Base-by-base conservation (phyloP, 495 filamentous ascomycete genomes). In the Penicillium cataractarum region DNA sequence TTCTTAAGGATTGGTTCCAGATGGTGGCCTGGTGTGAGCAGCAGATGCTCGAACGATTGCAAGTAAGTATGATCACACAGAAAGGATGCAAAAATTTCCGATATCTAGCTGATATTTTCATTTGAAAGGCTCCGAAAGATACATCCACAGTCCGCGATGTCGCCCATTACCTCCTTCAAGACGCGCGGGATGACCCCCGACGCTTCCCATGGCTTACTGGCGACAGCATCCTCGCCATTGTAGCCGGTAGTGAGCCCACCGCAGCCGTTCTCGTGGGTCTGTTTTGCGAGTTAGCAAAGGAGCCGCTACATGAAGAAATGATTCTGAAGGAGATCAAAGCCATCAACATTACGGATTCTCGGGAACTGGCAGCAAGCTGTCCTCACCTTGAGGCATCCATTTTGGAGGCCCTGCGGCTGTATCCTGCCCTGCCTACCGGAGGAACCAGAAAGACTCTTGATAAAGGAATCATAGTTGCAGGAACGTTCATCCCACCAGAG, bases 351-450 rank as follows among this genome's bases (percentile, higher is more conserved):
- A 19, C 42, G n/a, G 63, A 65, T 44, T 24, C 46, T 5, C 44
- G 48, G 17, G 22, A 17, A 33, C 44, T 61, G 22, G 40, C 58
- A 48, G 17, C 27, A n/a, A n/a, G 26, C 8, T 73, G 85, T 27
- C 78, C 82, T 15, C 68, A 80, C 54, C 65, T 86, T 4, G 75
- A 80, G 44, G 74, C 69, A 6, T 70, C 78, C 35, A 85, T 87
- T 67, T 76, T 80, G 42, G 83, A 88, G 66, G 72, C 83, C 0
- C 66, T 86, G 32, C 72, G 83, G 3, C 66, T 87, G 12, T 76
- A 83, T 65, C 79, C 78, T 6, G 75, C 83, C 0, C 70, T 79
- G 7, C 73, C 77, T 1, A 77, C 75, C 4, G 80, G 71, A 13
- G 73, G 71, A 5, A 60, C 66, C n/a, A 74, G 85, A 3, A 65